Evolutionary conservation across 2,329 filamentous ascomycete species (phyloP), one percentile per base, ranked within the genome.

Genomic region (Neoscytalidium dimidiatum): DNA sequence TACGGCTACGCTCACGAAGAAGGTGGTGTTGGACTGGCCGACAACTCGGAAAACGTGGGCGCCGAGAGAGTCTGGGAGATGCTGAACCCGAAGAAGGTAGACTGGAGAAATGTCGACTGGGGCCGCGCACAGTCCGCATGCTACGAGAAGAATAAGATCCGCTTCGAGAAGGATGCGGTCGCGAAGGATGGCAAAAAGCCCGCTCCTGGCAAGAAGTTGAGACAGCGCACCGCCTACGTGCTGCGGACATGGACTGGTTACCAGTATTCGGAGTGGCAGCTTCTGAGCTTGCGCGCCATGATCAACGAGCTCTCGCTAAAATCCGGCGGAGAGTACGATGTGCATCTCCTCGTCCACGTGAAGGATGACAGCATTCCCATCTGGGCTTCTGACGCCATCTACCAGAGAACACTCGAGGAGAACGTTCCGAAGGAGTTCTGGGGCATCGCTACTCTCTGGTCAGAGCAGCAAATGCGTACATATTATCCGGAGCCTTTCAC

Each of bases 391-490:
- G 82, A 88, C 61, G 86, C 87, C 52, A 83, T 83, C 57, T 97
- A 89, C 80, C 82, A 85, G 74, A 84, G 83, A 73, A 90, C 84
- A 65, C 90, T 90, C 74, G 82, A 86, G 61, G 86, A 90, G 57
- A 85, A 86, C 28, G 85, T 94, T 13, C 91, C 95, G 0, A 84
- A 88, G 68, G 95, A 99, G 73, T 97, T 99, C 79, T 90, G 86
- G 69, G 92, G 92, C 52, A 88, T 99, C 74, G 91, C 91, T 21
- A 96, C 92, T 0, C 84, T 98, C 6, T 99, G 95, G 95, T 95
- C 92, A 0, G 93, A 96, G 77, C 90, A 90, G 26, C 93, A 97
- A 78, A 97, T 98, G 93, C 84, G 90, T 62, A 86, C 93, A 65
- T 85, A 96, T 71, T 99, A 98, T 78, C 91, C 95, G 61, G 92